These are phyloP conservation scores for Hypoxylon sp. DNA, from an alignment of 2,329 filamentous ascomycete species.

Conservation along the genomic window DNA sequence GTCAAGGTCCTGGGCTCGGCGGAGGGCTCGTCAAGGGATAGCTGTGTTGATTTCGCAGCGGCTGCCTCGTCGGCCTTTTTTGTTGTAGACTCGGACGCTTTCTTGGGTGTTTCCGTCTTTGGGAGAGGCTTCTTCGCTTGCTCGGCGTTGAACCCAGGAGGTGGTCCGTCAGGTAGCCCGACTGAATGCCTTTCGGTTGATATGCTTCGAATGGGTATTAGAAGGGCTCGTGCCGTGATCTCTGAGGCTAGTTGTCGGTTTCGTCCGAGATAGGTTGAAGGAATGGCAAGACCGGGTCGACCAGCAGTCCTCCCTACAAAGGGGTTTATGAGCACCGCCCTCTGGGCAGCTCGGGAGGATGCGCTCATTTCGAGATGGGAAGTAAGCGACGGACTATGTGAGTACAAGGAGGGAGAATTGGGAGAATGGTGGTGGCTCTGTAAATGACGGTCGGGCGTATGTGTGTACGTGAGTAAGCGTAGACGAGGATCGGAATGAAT, in stretches of 20 bases:
- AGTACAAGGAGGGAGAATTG: slow-evolving; percentile 4
- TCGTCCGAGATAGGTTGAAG: slow-evolving; percentile 64
- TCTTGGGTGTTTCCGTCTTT: slow-evolving; percentile 63
- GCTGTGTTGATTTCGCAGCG: slow-evolving; percentile 50
- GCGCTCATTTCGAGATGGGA: slow-evolving; percentile 64
- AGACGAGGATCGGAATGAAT: slow-evolving; percentile 40
- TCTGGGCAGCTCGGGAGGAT: slow-evolving; percentile 69
- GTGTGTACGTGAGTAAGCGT: slow-evolving; percentile 32
- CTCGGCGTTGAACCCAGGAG: slow-evolving; percentile 92
- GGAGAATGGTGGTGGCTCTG: slow-evolving; percentile 7
- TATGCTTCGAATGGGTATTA: slow-evolving; percentile 70
- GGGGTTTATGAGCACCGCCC: slow-evolving; percentile 68
- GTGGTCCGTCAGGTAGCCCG: slow-evolving; percentile 73
- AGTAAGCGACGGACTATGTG: slow-evolving; percentile 16
- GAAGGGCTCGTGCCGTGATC: slow-evolving; percentile 68
- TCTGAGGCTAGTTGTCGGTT: slow-evolving; percentile 62
- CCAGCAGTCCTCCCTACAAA: slow-evolving; percentile 65
- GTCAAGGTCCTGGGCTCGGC: slow-evolving; percentile 65
- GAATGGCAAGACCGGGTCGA: slow-evolving; percentile 63
- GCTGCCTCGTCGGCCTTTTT: slow-evolving; percentile 51
- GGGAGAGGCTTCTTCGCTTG: slow-evolving; percentile 87
- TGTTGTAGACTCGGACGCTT: slow-evolving; percentile 54
- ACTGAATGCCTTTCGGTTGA: slow-evolving; percentile 73
- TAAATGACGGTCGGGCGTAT: slow-evolving; percentile 12
- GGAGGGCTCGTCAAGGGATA: slow-evolving; percentile 52